phyloP scores from a whole-genome alignment of 169 alveolate species.

The Eimeria maxima region DNA sequence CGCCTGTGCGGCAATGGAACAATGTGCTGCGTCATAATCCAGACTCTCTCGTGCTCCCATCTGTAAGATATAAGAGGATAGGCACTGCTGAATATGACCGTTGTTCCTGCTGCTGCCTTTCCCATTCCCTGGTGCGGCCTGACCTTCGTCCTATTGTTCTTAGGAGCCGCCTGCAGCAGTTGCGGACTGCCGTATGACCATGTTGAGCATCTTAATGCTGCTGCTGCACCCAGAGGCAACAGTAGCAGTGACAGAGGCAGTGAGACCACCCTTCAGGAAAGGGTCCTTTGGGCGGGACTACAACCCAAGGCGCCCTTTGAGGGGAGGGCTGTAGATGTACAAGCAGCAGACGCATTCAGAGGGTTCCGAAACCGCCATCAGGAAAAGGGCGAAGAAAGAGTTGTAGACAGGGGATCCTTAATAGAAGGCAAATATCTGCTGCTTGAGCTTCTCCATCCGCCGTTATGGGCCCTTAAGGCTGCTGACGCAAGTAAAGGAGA shows the following conservation, averaged over 20 bases:
- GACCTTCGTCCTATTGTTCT: no score
- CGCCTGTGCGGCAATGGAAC: no score
- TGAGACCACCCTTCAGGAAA: not conserved
- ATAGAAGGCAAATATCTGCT: slow-evolving; percentile 32
- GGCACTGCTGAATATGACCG: no score
- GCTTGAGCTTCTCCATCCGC: slow-evolving; percentile 8
- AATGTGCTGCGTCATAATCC: no score
- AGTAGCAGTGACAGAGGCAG: not conserved
- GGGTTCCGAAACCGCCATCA: not conserved
- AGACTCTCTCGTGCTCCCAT: no score
- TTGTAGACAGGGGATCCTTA: not conserved
- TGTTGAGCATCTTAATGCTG: not conserved
- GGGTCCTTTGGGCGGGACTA: no score
- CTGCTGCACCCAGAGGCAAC: not conserved
- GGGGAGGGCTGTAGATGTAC: not conserved
- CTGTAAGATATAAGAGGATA: no score
- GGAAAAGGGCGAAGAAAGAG: not conserved
- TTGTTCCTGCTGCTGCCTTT: no score
- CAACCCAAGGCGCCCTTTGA: no score
- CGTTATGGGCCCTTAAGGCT: not conserved
- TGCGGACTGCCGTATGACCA: not conserved
- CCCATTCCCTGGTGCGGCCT: no score
- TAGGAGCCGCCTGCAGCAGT: not conserved
- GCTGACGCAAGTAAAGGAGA: not conserved
- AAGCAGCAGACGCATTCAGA: not conserved